Base-by-base conservation (phyloP, 306 rosid genomes). In the Corylus americana region DNA sequence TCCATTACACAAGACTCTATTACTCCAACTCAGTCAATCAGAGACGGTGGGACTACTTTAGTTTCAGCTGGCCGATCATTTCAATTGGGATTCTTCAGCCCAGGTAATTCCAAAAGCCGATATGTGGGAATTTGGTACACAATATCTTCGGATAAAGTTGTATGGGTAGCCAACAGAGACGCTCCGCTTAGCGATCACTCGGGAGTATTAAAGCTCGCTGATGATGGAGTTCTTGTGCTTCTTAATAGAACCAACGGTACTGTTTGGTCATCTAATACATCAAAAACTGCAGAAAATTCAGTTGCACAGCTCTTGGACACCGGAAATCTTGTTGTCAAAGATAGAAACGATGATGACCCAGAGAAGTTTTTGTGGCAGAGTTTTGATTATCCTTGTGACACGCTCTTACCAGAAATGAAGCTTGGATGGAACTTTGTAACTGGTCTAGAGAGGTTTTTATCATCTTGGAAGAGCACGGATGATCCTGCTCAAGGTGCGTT, bases 81-180 rank as follows among this genome's bases (percentile, higher is more conserved):
- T 79, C 85, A 82, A 72, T 76, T 89, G 78, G 90, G 94, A 68
- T 91, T 90, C 88, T 83, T 88, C 87, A 82, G 80, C 77, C 84
- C 89, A 14, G 87, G 89, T 31, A 75, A 58, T 70, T 86, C 90
- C 73, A 75, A 63, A 27, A 75, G 76, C 4, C 84, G 82, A 49
- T 88, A 88, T 72, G 48, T 90, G 42, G 93, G 92, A 16, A 87
- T 91, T 8, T 88, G 93, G 92, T 89, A 85, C 81, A 82, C 79
- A 59, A 82, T 86, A 51, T 77, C 87, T 2, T 6, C 55, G 18
- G 57, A 8, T 20, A 85, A 78, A 0, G 47, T 78, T 29, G 92
- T 89, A 70, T 91, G 92, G 96, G 93, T 91, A 17, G 90, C 96
- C 17, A 89, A 91, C 14, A 25, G 86, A 0, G 74, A 72, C 9